Conservation (phyloP, 495 filamentous ascomycete species). For the Sabuloglossum arenarium region DNA sequence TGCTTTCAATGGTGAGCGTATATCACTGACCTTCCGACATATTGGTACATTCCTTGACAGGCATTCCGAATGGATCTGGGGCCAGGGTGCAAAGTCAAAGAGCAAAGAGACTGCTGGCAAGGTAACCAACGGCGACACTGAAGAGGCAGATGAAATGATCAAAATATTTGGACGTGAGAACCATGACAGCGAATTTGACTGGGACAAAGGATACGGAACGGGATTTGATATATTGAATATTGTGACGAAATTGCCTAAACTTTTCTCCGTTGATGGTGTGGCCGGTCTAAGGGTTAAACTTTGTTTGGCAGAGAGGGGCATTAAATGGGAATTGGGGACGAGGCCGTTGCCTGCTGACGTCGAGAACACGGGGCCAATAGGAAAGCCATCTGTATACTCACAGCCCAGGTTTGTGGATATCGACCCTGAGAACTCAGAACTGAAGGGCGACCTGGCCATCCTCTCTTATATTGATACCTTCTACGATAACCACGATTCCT, state of each 20-base stretch:
- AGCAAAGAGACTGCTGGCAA: conserved; percentile 27
- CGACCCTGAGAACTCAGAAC: conserved; percentile 23
- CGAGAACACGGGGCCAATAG: too few species aligned
- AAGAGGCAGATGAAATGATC: conserved; percentile 48
- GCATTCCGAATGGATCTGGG: conserved; percentile 53
- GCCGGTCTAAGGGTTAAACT: conserved; percentile 36
- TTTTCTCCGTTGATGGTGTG: conserved; percentile 31
- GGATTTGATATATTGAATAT: conserved; percentile 84
- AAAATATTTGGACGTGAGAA: conserved; percentile 76
- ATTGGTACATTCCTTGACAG: conserved; percentile 69
- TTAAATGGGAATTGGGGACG: conserved; percentile 24
- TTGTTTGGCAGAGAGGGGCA: conserved; percentile 34
- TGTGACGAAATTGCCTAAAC: conserved; percentile 26
- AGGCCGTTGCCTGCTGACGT: too few species aligned
- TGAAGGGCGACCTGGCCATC: conserved; percentile 27
- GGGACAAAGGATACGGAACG: conserved; percentile 53
- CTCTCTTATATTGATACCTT: conserved; percentile 33
- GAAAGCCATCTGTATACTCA: neutral
- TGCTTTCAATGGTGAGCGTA: conserved; percentile 52
- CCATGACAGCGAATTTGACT: conserved; percentile 49
- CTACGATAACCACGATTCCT: conserved; percentile 15
- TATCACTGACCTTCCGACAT: conserved; percentile 79
- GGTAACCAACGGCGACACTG: conserved; percentile 46
- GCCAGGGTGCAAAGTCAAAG: conserved; percentile 68
- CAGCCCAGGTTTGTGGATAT: conserved; percentile 32